Evolutionary conservation across 2,329 filamentous ascomycete species (phyloP), one percentile per base, ranked within the genome.

Genomic region (Zalaria sp.): DNA sequence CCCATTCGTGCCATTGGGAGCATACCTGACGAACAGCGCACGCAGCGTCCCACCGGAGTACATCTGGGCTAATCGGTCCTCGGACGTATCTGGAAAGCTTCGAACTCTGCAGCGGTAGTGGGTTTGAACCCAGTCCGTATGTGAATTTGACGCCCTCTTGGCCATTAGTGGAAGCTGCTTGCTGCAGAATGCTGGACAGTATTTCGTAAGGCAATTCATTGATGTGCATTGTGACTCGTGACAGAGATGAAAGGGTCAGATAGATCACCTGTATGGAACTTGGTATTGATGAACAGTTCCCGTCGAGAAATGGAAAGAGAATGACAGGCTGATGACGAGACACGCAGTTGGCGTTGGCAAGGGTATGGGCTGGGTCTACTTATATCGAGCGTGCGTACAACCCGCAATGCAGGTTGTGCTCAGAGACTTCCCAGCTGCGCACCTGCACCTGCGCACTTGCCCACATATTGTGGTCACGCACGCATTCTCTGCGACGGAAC

Each of bases 1-100:
- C 62, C 71, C 71, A 74, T 40, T 70, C 60, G 51, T 72, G 70
- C 69, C 70, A 74, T 45, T 53, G 50, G 42, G 59, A 59, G 57
- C 66, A 71, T 27, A 71, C 69, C 9, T 64, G 61, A 35, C 71
- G 65, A 39, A 73, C 62, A 10, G 63, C 57, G 28, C 60, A 55
- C 25, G 66, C 68, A 29, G 68, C 60, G 46, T 70, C 66, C 71
- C 71, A 74, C 46, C 65, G 63, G 38, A 71, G 57, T 40, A 67
- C 61, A 52, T 72, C 68, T 34, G 67, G 61, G 6, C 66, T 67
- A 10, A 72, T 58, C 10, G 67, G 66, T 7, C 70, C 71, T 45
- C 68, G 63, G 44, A 73, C 61, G 52, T 72, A 71, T 47, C 64
- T 64, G 48, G 68, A 61, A 40, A 71, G 57, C 34, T 60, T 57